Evolutionary conservation across 2,329 filamentous ascomycete species (phyloP), one percentile per base, ranked within the genome.

Genomic region (Venturia pyrina): DNA sequence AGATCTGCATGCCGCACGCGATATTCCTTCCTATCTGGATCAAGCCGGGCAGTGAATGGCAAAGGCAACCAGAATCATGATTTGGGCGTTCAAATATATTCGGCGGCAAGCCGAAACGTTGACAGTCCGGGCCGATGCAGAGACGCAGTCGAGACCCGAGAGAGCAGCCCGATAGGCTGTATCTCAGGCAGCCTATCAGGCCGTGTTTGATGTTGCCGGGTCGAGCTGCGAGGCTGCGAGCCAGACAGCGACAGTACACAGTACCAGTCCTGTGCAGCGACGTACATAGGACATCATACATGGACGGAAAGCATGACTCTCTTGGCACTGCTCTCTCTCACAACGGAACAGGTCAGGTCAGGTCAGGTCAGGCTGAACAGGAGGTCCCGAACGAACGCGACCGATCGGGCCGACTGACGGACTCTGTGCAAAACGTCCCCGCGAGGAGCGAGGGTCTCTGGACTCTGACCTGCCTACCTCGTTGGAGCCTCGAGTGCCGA

Each of bases 101-200:
- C n/a, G 53, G 53, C 53, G 28, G 53, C 53, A 59, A 59, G 53
- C 53, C 53, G 53, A 59, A 59, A 59, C 53, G 37, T 37, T 19
- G 32, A 59, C 32, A 19, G 7, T 34, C 53, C 28, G 53, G 53
- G 53, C 53, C 53, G 53, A 37, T 53, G 48, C 21, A 24, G 10
- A 15, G 8, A 40, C 11, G 4, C 15, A 28, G 28, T 28, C 28
- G 28, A 28, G 28, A 2, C 28, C 28, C 21, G 48, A 37, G 53
- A 37, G 53, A 19, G 28, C 32, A 37, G 17, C 5, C 53, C 53
- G 53, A 59, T 17, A 59, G 48, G 21, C 48, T 28, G 21, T n/a
- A 2, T 11, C 19, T 48, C 46, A 28, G 2, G 28, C 28, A 28
- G 28, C 28, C 28, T 28, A 24, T n/a, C 46, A n/a, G n/a, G 50